Conservation (phyloP, 1,284 basidiomycete genomes). For the Chalciporus sp. region DNA sequence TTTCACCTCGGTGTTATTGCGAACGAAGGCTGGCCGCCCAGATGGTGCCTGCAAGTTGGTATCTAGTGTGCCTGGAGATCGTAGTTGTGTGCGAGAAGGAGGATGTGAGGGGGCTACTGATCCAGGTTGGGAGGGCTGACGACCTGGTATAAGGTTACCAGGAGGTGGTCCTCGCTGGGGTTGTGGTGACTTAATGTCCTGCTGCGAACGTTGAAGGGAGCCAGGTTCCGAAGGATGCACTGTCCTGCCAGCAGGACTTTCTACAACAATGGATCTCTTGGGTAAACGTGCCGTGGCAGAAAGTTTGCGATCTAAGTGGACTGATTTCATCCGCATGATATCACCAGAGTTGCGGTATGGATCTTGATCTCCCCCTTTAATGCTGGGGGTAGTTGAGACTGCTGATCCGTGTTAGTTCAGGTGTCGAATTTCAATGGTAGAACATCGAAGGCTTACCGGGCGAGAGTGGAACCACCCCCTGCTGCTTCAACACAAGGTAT, state of each 20-base stretch:
- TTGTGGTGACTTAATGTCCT: slow-evolving; percentile 36
- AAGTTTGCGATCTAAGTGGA: slow-evolving; percentile 92
- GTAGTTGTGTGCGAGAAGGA: slow-evolving; percentile 40
- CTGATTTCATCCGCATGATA: slow-evolving; percentile 92
- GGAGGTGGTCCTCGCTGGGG: slow-evolving; percentile 37
- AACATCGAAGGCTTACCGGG: slow-evolving; percentile 54
- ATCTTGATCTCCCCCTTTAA: slow-evolving; percentile 51
- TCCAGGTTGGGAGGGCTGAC: slow-evolving; percentile 35
- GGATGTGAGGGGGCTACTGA: slow-evolving; percentile 38
- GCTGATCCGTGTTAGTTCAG: slow-evolving; percentile 31
- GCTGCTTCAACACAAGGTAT: slow-evolving; percentile 88
- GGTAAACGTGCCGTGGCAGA: slow-evolving; percentile 91
- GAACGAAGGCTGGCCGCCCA: slow-evolving; percentile 73
- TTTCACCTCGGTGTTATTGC: slow-evolving; percentile 86
- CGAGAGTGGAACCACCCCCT: slow-evolving; percentile 84
- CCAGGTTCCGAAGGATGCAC: slow-evolving; percentile 67
- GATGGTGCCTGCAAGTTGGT: slow-evolving; percentile 43
- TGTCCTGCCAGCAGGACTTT: slow-evolving; percentile 90
- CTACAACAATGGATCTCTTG: slow-evolving; percentile 93
- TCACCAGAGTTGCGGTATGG: slow-evolving; percentile 87
- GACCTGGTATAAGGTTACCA: slow-evolving; percentile 36
- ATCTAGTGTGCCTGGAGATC: slow-evolving; percentile 41
- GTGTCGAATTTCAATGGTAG: slow-evolving; percentile 2
- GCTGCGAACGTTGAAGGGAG: slow-evolving; percentile 41
- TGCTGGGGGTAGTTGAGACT: slow-evolving; percentile 37